Evolutionary conservation across 768 basidiomycete species (phyloP).

Genomic region (Mycena latifolia): DNA sequence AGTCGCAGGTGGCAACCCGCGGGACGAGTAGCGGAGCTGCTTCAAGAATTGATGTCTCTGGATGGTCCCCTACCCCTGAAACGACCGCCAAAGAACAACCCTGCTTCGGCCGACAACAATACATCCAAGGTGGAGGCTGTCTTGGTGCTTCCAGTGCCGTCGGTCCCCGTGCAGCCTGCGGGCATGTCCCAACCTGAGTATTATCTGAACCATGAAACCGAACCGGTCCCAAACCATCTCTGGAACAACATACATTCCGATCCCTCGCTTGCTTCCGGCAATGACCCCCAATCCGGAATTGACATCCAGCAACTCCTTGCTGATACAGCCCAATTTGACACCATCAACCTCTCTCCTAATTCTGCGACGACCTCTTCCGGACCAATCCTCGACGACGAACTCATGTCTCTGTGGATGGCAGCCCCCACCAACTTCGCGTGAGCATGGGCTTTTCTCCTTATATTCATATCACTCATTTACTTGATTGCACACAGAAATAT

Average conservation of each 20-base stretch:
- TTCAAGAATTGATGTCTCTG: background rate
- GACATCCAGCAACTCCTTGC: conserved; percentile 19
- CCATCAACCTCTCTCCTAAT: background rate
- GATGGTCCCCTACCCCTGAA: background rate
- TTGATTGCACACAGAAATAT: background rate
- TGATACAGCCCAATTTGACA: conserved; percentile 1
- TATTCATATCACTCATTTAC: background rate
- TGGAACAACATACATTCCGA: background rate
- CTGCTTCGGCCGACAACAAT: background rate
- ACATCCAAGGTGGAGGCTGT: too few species aligned
- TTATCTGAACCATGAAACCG: too few species aligned
- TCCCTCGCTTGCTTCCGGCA: background rate
- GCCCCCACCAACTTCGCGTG: conserved; percentile 17
- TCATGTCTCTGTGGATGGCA: conserved; percentile 32
- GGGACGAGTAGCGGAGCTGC: background rate
- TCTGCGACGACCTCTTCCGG: background rate
- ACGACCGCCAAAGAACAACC: background rate
- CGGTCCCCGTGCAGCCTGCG: too few species aligned
- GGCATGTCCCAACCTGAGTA: background rate
- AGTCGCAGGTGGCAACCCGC: background rate
- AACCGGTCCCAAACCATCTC: background rate
- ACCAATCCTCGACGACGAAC: conserved; percentile 18
- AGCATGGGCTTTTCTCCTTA: background rate
- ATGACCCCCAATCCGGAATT: background rate
- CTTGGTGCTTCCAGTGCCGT: too few species aligned